A percentile compares a stretch with the other conserved stretches of the same genome.
phyloP scores from a whole-genome alignment of 2,329 filamentous ascomycete species.

The Xylaria sp. region DNA sequence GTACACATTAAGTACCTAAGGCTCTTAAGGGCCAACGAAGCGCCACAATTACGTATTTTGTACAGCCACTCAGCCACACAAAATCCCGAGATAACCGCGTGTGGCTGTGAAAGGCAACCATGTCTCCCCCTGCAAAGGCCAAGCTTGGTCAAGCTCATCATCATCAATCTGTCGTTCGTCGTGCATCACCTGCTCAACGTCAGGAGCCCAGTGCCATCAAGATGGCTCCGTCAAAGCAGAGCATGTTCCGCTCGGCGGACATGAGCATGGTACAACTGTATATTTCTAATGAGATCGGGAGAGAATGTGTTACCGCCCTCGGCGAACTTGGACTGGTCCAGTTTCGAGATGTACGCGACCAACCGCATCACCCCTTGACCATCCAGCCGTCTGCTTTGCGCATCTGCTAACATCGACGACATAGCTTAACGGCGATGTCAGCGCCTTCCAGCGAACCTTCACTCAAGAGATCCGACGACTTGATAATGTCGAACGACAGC shows the following conservation, averaged over 20 bases:
- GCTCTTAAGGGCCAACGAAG: background rate
- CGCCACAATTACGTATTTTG: background rate
- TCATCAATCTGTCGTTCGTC: constrained; percentile 39
- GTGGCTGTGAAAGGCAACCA: constrained; percentile 40
- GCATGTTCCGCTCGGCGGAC: constrained; percentile 99
- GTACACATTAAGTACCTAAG: no score
- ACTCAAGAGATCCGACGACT: constrained; percentile 97
- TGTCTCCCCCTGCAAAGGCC: constrained; percentile 27
- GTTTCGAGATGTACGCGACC: constrained; percentile 86
- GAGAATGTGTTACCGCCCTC: constrained; percentile 95
- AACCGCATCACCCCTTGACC: constrained; percentile 29
- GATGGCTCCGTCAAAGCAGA: constrained; percentile 80
- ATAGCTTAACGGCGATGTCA: constrained; percentile 91
- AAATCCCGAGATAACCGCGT: constrained; percentile 4
- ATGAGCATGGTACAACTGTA: constrained; percentile 99
- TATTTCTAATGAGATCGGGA: constrained; percentile 97
- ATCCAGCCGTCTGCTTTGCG: constrained; percentile 21
- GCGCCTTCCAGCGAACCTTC: constrained; percentile 95
- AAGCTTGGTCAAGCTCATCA: constrained; percentile 40
- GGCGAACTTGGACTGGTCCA: constrained; percentile 97
- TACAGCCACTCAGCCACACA: constrained; percentile 23
- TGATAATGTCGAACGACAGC: constrained; percentile 97
- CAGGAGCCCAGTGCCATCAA: constrained; percentile 47
- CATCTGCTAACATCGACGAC: constrained; percentile 35
- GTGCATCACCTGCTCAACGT: constrained; percentile 38